phyloP scores from a whole-genome alignment of 345 rosid genomes.

The Excoecaria cochinchinensis region DNA sequence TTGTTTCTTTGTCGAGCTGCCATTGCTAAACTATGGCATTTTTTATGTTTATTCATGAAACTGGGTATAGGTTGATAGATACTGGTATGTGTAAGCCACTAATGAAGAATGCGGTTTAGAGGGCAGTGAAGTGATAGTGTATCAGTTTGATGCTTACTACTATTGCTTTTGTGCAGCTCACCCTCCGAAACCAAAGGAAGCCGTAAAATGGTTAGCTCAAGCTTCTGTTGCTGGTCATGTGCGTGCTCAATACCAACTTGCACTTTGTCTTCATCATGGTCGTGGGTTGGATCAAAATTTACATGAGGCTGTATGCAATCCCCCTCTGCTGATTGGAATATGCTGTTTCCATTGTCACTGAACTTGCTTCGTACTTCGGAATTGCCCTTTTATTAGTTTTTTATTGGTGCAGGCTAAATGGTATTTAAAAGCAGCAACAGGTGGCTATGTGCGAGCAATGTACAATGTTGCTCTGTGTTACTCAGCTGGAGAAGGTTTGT shows the following conservation, averaged over 20 bases:
- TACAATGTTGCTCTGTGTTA: slow-evolving; percentile 77
- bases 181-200: slow-evolving; percentile 56
- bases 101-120: not conserved
- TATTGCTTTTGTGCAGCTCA: slow-evolving; percentile 46
- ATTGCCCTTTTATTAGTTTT: not conserved
- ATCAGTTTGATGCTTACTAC: not conserved
- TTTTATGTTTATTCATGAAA: not conserved
- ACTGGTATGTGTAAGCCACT: not conserved
- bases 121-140: not conserved
- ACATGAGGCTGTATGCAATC: slow-evolving; percentile 59
- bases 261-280: slow-evolving; percentile 77
- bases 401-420: slow-evolving; percentile 52
- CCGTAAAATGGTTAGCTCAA: slow-evolving; percentile 58
- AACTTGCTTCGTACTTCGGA: not conserved
- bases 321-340: not conserved
- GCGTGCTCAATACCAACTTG: slow-evolving; percentile 86
- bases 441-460: slow-evolving; percentile 90
- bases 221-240: slow-evolving; percentile 64
- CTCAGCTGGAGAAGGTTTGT: slow-evolving; percentile 73
- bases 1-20: not conserved
- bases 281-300: slow-evolving; percentile 50
- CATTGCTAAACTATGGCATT: not conserved
- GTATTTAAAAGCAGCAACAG: slow-evolving; percentile 83
- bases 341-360: not conserved
- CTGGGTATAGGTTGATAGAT: not conserved